Base-by-base conservation (phyloP, 768 basidiomycete genomes). In the Sarcodon aspratus region DNA sequence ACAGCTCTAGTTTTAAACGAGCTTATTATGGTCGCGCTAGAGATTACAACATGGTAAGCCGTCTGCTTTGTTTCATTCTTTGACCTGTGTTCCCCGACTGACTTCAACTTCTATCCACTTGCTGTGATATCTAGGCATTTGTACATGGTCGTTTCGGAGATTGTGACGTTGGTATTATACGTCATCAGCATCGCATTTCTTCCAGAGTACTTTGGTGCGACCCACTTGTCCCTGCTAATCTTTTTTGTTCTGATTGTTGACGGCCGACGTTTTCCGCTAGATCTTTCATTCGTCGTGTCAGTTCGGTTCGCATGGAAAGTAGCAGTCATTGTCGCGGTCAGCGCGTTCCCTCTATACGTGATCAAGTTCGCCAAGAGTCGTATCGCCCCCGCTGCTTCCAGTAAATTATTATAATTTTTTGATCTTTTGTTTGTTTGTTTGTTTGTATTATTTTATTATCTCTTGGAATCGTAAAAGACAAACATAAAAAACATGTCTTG, bases 1-100 rank as follows among this genome's bases (percentile, higher is more conserved):
- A 96, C 94, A 1, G 90, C 96, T 1, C 72, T 98, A 49, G 80
- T 99, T 54, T 70, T 98, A 31, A 99, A 99, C 61, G 96, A 98
- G 62, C 79, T 99, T 46, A 92, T 98, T 66, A 99, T 98, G 96
- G 96, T 98, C 43, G 93, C 94, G 2, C 65, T 98, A 56, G 94
- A 98, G 66, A 93, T 98, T 51, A 98, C 94, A 3, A 97, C 90
- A 53, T 99, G 95, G 95, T 90, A 17, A 9, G 55, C n/a, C 44
- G 10, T 15, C 3, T 15, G 7, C 17, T 4, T 43, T 33, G 31
- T 9, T 33, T 13, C 40, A 17, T 21, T 15, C 1, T 13, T 4
- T n/a, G 2, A 13, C 8, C 21, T 3, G 2, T 5, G 21, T 27
- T 27, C 21, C 2, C 21, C 21, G 21, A 27, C 5, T 3, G 21